Conservation (phyloP, 441 rosid species). For the Isatis lusitanica region DNA sequence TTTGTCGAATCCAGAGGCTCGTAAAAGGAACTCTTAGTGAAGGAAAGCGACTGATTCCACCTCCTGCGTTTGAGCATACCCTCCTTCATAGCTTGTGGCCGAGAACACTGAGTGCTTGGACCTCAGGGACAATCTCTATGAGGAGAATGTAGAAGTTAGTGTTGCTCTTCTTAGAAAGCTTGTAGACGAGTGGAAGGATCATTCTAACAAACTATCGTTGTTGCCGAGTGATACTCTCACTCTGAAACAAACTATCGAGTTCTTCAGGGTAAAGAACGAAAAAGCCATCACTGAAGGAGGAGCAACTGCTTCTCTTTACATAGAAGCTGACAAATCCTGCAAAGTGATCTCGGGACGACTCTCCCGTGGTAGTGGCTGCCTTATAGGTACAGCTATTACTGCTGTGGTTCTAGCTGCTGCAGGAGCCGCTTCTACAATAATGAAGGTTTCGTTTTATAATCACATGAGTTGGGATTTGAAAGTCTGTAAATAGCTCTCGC, state of each 20-base stretch:
- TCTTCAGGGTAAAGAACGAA: background rate
- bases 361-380: slow-evolving; percentile 50
- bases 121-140: background rate
- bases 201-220: background rate
- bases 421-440: slow-evolving; percentile 43
- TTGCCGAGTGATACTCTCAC: background rate
- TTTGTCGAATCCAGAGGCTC: background rate
- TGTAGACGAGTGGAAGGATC: background rate
- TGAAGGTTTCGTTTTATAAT: background rate
- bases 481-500: background rate
- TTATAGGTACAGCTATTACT: slow-evolving; percentile 42
- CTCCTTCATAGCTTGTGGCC: background rate
- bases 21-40: background rate
- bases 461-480: background rate
- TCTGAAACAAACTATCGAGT: background rate
- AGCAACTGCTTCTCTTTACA: background rate
- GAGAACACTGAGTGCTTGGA: background rate
- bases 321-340: slow-evolving; percentile 57
- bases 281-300: background rate
- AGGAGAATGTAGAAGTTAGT: background rate
- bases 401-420: slow-evolving; percentile 42
- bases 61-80: background rate
- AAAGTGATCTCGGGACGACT: slow-evolving; percentile 47
- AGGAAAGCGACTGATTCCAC: background rate
- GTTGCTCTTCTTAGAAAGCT: slow-evolving; percentile 13